Conservation (phyloP, 768 basidiomycete genomes). For the Mycena belliarum region DNA sequence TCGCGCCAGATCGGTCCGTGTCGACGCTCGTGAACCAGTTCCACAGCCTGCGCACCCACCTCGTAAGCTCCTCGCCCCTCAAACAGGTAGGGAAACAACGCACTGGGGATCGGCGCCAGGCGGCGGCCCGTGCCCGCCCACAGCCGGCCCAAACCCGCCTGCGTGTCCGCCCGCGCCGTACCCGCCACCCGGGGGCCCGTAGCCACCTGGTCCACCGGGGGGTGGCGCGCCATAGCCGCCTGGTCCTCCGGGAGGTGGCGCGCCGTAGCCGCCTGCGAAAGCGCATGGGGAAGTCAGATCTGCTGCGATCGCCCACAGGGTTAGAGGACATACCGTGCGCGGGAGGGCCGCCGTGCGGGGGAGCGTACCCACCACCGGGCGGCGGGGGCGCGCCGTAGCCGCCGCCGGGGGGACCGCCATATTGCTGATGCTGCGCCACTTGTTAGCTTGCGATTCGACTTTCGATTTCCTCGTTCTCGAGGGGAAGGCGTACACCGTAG, state of each 20-base stretch:
- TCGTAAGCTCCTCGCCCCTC: neutral
- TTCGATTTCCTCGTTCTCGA: neutral
- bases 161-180: conserved; percentile 9
- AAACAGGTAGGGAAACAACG: conserved; percentile 26
- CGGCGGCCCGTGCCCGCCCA: conserved; percentile 46
- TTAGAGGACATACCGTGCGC: neutral
- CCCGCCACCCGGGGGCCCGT: conserved; percentile 29
- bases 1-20: conserved; percentile 64
- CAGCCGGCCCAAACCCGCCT: conserved; percentile 27
- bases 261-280: too few species aligned
- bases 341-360: neutral
- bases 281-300: too few species aligned
- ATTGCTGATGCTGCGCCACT: neutral
- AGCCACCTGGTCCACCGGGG: conserved; percentile 20
- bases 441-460: neutral
- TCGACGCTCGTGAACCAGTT: conserved; percentile 73
- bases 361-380: neutral
- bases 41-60: conserved; percentile 55
- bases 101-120: conserved; percentile 78
- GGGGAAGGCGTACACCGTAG: neutral
- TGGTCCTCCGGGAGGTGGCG: too few species aligned
- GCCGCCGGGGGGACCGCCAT: conserved; percentile 1
- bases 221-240: neutral
- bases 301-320: neutral
- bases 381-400: neutral